A percentile compares a stretch with the other conserved stretches of the same genome.
These are phyloP conservation scores for Globomyces sp. DNA, from an alignment of 371 early-diverging fungal species.

Conservation along the genomic window DNA sequence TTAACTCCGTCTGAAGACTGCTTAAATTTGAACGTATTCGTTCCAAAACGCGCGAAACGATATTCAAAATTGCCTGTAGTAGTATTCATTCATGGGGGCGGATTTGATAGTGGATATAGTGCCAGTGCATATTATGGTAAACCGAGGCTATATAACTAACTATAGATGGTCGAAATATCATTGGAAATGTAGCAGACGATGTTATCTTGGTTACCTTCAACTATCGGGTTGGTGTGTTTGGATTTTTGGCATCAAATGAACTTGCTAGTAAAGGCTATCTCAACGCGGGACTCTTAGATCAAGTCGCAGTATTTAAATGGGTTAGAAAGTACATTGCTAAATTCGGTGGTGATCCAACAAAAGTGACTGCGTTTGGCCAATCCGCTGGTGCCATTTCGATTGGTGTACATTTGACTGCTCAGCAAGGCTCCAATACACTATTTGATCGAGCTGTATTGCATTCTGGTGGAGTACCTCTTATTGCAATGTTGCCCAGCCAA, in stretches of 20 bases:
- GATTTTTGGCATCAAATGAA: slow-evolving; percentile 29
- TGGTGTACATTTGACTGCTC: slow-evolving; percentile 19
- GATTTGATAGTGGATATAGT: slow-evolving; percentile 18
- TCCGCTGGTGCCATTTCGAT: slow-evolving; percentile 44
- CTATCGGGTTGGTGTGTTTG: slow-evolving; percentile 41
- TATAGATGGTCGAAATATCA: slow-evolving; percentile 15
- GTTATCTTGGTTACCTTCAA: slow-evolving; percentile 37
- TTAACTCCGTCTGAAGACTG: slow-evolving; percentile 23
- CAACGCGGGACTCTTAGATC: slow-evolving; percentile 50
- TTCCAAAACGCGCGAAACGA: neutral
- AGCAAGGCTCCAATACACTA: slow-evolving; percentile 7
- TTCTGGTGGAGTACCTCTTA: slow-evolving; percentile 20
- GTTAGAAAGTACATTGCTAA: slow-evolving; percentile 41
- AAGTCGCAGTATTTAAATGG: slow-evolving; percentile 50
- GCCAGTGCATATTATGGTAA: slow-evolving; percentile 4
- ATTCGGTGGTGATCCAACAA: slow-evolving; percentile 50
- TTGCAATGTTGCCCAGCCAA: neutral
- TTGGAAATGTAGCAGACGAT: slow-evolving; percentile 2
- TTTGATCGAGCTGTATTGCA: slow-evolving; percentile 17
- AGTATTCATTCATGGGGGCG: slow-evolving; percentile 29
- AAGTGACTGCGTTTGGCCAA: slow-evolving; percentile 48
- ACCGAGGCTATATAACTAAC: too few species aligned
- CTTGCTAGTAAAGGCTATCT: slow-evolving; percentile 2
- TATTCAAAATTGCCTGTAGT: slow-evolving; percentile 23
- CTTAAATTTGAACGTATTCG: slow-evolving; percentile 27